Base-by-base conservation (phyloP, 2,329 filamentous ascomycete species). In the Ascochyta clinopodiicola region DNA sequence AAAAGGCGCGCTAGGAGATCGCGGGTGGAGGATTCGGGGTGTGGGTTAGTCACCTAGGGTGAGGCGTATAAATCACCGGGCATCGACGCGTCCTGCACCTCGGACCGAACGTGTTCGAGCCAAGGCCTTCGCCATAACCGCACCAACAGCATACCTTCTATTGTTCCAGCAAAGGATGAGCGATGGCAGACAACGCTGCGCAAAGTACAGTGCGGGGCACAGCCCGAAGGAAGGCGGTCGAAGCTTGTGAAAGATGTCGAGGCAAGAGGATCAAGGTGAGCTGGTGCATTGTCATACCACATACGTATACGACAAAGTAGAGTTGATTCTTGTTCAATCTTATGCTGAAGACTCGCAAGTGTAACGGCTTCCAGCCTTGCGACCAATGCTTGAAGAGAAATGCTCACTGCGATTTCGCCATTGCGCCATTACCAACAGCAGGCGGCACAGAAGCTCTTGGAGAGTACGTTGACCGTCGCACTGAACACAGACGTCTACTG, bases 211-310 rank as follows among this genome's bases (percentile, higher is more conserved):
- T 38, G 8, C 36, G 36, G 5, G 36, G 36, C 9, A 38, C 36
- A 3, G 6, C 36, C 5, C 44, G 44, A 15, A 46, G 12, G 34
- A 46, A 46, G 24, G 17, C 44, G 21, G 31, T 25, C 13, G 44
- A 46, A 24, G 44, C 44, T 4, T 46, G 44, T 24, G 44, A 46
- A 13, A 21, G 44, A 12, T 46, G 44, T 21, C 44, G 44, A 25
- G 22, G 35, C 17, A 46, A 46, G 19, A 31, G 44, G 31, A 46
- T 46, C 21, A 46, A 46, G 44, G 44, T 34, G 21, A 37, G 44
- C 32, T 5, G 29, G 5, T 32, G 19, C 19, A 21, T 24, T 35
- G 32, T 17, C 15, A 6, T 8, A 17, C 17, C 17, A 17, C 17
- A 17, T 17, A 17, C 17, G 5, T n/a, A 4, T 35, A 35, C 5